Base-by-base conservation (phyloP, 305 asterid species). In the Fraxinus floribunda region DNA sequence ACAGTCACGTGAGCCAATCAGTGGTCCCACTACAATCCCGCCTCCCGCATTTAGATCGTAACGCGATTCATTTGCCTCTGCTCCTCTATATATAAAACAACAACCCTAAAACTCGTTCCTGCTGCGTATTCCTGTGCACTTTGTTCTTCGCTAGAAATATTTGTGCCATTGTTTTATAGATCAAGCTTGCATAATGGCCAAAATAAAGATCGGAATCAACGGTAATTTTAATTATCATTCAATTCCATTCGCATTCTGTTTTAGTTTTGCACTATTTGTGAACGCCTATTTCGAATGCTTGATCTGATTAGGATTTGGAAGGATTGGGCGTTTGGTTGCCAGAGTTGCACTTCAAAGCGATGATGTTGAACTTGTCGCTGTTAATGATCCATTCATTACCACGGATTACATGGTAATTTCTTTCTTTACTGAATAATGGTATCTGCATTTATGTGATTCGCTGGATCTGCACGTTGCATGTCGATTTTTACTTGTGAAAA, bases 131-230 rank as follows among this genome's bases (percentile, higher is more conserved):
- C 26, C 64, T 55, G 24, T n/a, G 24, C 24, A 5, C 24, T 55
- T 55, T 5, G 64, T n/a, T 55, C 22, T 55, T 55, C 24, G 22
- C 64, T n/a, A n/a, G 24, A 55, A 55, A n/a, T 55, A 55, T 55
- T 55, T 5, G 64, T 55, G 64, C 24, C 9, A 9, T 16, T n/a
- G 64, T n/a, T 55, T 55, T n/a, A 55, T 55, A n/a, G 64, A 55
- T 55, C 64, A 5, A 18, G 64, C 24, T 55, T 55, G 8, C 85
- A 66, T 16, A 87, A 89, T 89, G 92, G 91, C 79, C 18, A 89
- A 88, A 77, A 90, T 90, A 85, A 90, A 88, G 92, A 90, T 90
- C 86, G 93, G 93, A 72, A 90, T 90, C 85, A 90, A 90, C 74
- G 93, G 91, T 88, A 85, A 35, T 18, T 73, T 30, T 22, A 32